Evolutionary conservation across 2,329 filamentous ascomycete species (phyloP), one percentile per base, ranked within the genome.

Genomic region (Penicillium sp.): DNA sequence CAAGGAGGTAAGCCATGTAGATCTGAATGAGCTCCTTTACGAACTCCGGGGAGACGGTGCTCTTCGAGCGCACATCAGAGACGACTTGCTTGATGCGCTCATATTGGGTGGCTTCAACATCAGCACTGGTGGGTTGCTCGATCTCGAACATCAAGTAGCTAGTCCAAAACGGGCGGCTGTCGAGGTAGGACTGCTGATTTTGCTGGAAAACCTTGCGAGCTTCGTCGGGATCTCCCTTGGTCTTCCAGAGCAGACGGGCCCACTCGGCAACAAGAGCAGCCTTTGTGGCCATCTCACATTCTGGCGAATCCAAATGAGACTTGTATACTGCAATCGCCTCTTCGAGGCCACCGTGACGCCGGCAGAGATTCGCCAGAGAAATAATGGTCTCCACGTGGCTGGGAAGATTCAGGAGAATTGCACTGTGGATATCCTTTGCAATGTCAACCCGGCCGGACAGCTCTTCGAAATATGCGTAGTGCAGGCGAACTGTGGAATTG

Each of bases 391-490:
- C 90, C 40, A 95, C 79, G 55, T 91, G 88, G 56, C 87, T 85
- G 0, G 91, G 90, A 12, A 95, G 73, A 49, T 79, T 78, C 55
- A 83, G 73, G 29, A 97, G 76, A 46, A 98, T 85, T 1, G 88
- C 84, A 41, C 85, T 79, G 63, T 96, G 88, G 47, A 98, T 90
- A 49, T 88, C 90, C 50, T 85, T 82, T 9, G 91, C 89, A 34
- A 94, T 79, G 53, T 88, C 85, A 26, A 85, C 73, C 35, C 89
- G 83, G 4, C 83, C 88, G 36, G 80, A 78, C 69, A 88, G 86
- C 72, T 98, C 93, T 66, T 98, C 93, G 56, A 96, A 96, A 59
- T 90, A 89, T 11, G 93, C 91, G 74, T 90, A 97, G 65, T 95
- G 88, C 51, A 97, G 76, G 48, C 93, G 83, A 54, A 95, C 84